Conservation (phyloP, 2,329 filamentous ascomycete species). For the Cladobotryum mycophilum region DNA sequence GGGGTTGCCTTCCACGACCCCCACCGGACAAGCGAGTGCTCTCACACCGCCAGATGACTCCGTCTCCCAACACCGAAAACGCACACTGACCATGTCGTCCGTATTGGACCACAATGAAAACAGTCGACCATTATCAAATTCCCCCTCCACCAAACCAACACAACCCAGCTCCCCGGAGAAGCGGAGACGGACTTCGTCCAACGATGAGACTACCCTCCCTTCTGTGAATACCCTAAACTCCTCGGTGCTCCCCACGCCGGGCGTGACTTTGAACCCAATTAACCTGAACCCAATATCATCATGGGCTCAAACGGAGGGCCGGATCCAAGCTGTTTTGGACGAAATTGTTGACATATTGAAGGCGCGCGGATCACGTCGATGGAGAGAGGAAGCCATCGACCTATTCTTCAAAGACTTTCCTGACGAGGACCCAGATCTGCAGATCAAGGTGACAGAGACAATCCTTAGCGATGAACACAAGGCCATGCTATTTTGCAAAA, state of each 20-base stretch:
- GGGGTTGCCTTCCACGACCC: conserved; percentile 33
- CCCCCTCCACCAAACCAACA: conserved; percentile 30
- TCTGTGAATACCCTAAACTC: conserved; percentile 21
- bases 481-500: conserved; percentile 57
- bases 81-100: conserved; percentile 24
- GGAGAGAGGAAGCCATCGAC: conserved; percentile 54
- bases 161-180: conserved; percentile 25
- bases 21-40: conserved; percentile 36
- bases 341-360: conserved; percentile 37
- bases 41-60: conserved; percentile 52
- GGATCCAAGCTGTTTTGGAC: conserved; percentile 23
- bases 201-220: conserved; percentile 9
- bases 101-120: conserved; percentile 1
- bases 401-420: conserved; percentile 54
- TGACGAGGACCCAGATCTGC: conserved; percentile 51
- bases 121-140: not conserved
- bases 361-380: conserved; percentile 35
- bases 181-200: conserved; percentile 26
- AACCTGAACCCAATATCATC: not conserved
- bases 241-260: conserved; percentile 18
- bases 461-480: conserved; percentile 53
- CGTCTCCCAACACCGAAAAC: conserved; percentile 38
- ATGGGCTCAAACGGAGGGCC: conserved; percentile 1
- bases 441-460: conserved; percentile 54
- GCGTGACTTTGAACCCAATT: not conserved